Evolutionary conservation across 768 basidiomycete genomes (phyloP).

Genomic region (Mycena galopus): DNA sequence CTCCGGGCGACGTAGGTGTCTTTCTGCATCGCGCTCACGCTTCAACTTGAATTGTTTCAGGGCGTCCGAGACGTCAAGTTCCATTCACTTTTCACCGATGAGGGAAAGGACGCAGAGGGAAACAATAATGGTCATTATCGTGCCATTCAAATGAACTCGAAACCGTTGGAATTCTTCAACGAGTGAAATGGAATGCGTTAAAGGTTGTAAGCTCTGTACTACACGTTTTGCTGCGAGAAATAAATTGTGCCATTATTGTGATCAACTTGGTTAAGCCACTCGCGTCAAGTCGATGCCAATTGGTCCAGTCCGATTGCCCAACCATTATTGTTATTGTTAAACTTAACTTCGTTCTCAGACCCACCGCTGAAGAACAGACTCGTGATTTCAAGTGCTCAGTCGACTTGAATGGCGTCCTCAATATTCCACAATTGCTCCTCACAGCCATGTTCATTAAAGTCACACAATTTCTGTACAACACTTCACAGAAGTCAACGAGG

Average conservation of each 20-base stretch:
- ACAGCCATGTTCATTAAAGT: too few species aligned
- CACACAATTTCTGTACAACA: too few species aligned
- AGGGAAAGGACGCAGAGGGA: constrained; percentile 64
- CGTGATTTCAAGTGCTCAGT: too few species aligned
- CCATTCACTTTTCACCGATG: constrained; percentile 79
- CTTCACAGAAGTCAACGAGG: too few species aligned
- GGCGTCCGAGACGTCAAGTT: constrained; percentile 75
- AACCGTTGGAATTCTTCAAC: constrained; percentile 78
- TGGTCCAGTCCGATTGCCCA: too few species aligned
- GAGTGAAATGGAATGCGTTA: constrained; percentile 58
- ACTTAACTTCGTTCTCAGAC: too few species aligned
- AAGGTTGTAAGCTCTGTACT: constrained; percentile 11
- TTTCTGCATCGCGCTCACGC: background rate
- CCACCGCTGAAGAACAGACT: too few species aligned
- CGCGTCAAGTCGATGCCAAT: too few species aligned
- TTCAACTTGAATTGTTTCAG: constrained; percentile 49
- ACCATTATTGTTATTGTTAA: too few species aligned
- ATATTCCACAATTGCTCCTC: too few species aligned
- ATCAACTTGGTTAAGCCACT: background rate
- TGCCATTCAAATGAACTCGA: constrained; percentile 72
- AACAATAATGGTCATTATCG: constrained; percentile 64
- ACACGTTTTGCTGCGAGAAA: background rate
- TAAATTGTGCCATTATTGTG: background rate
- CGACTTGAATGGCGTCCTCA: too few species aligned
- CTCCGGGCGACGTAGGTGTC: constrained; percentile 72